Conservation (phyloP, 495 filamentous ascomycete genomes). For the Schizothecium vesticola region DNA sequence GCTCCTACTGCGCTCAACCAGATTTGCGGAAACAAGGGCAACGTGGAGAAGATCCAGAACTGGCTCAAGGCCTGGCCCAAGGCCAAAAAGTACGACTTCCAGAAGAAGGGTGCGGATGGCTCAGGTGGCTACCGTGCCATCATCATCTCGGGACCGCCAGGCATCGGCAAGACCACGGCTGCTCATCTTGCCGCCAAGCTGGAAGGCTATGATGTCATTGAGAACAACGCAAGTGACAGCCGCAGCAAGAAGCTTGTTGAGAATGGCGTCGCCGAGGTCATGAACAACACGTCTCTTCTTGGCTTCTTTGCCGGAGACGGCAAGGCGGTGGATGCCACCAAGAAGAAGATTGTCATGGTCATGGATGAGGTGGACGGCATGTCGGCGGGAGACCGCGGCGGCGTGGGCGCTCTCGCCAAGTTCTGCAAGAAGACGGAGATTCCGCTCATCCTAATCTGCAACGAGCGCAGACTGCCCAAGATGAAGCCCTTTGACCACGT, state of each 20-base stretch:
- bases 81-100: slow-evolving; percentile 67
- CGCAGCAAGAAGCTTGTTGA: slow-evolving; percentile 97
- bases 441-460: slow-evolving; percentile 96
- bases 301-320: slow-evolving; percentile 88
- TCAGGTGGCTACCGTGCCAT: slow-evolving; percentile 72
- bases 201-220: slow-evolving; percentile 87
- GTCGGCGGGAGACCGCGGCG: slow-evolving; percentile 94
- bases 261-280: slow-evolving; percentile 72
- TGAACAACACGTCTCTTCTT: slow-evolving; percentile 87
- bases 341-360: slow-evolving; percentile 89
- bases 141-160: slow-evolving; percentile 90
- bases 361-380: slow-evolving; percentile 99
- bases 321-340: slow-evolving; percentile 69
- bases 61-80: slow-evolving; percentile 84
- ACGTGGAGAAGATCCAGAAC: slow-evolving; percentile 79
- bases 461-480: slow-evolving; percentile 85
- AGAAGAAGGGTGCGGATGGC: slow-evolving; percentile 74
- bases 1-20: slow-evolving; percentile 76
- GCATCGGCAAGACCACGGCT: slow-evolving; percentile 96
- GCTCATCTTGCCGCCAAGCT: slow-evolving; percentile 90
- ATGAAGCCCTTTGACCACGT: slow-evolving; percentile 95
- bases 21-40: slow-evolving; percentile 91
- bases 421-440: slow-evolving; percentile 93
- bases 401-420: slow-evolving; percentile 88
- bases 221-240: slow-evolving; percentile 96